Conservation (phyloP, 257 asterid species). For the Ocimum tenuiflorum region DNA sequence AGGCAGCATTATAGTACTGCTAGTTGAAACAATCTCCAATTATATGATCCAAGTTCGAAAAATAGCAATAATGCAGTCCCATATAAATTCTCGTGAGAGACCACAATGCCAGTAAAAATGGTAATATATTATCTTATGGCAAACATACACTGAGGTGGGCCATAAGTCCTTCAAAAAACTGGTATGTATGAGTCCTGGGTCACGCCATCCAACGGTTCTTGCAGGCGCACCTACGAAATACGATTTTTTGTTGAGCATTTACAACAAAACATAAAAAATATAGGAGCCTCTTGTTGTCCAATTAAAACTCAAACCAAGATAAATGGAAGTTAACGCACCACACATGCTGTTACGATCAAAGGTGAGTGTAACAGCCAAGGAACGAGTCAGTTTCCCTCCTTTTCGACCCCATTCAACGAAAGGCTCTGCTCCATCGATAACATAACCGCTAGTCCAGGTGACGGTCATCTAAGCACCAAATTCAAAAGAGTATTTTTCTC, state of each 20-base stretch:
- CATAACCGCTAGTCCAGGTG: constrained; percentile 95
- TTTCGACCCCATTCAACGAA: constrained; percentile 81
- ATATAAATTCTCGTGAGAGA: no score
- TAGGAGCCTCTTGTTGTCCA: not conserved
- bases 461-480: constrained; percentile 69
- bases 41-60: no score
- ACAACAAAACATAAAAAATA: not conserved
- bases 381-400: constrained; percentile 46
- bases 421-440: constrained; percentile 51
- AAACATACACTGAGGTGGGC: constrained; percentile 33
- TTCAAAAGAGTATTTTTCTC: constrained; percentile 14
- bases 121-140: no score
- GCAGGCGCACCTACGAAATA: constrained; percentile 61
- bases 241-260: not conserved
- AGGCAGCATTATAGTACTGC: no score
- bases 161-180: constrained; percentile 38
- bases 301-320: not conserved
- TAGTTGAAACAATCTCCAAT: no score
- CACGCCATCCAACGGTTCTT: constrained; percentile 49
- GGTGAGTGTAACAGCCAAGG: constrained; percentile 81
- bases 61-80: no score
- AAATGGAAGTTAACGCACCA: constrained; percentile 37
- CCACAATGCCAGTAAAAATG: no score
- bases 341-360: constrained; percentile 79
- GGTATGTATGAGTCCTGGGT: constrained; percentile 45